phyloP scores from a whole-genome alignment of 345 rosid genomes.

The Heritiera fomes region DNA sequence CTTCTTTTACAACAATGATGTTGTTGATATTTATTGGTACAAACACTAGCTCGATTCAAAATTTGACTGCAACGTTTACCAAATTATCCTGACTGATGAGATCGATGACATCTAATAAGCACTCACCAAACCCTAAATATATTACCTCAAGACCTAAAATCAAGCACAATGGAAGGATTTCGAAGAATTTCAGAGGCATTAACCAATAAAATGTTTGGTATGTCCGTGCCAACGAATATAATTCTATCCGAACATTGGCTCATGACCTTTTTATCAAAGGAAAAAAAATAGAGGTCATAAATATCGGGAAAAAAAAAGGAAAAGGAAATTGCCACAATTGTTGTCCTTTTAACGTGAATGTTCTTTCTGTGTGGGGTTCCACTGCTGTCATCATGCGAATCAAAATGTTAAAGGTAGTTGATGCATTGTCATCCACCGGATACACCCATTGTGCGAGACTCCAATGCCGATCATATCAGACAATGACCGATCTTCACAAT shows the following conservation, averaged over 20 bases:
- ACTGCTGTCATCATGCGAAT: background rate
- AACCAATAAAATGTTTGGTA: background rate
- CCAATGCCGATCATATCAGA: background rate
- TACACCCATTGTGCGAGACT: background rate
- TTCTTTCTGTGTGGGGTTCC: background rate
- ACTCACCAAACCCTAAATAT: background rate
- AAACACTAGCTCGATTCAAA: background rate
- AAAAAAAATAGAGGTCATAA: no score
- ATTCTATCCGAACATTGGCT: background rate
- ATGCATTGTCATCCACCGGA: constrained; percentile 1
- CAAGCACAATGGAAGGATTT: background rate
- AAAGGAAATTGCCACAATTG: background rate
- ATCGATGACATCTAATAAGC: background rate
- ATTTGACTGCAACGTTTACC: background rate
- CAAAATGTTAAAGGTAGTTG: background rate
- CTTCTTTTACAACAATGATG: background rate
- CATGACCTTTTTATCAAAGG: background rate
- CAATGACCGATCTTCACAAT: no score
- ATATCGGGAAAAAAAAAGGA: background rate
- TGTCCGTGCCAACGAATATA: background rate
- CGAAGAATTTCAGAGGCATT: background rate
- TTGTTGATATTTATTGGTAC: background rate
- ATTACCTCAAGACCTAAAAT: background rate
- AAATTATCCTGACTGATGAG: background rate
- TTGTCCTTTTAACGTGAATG: background rate